A percentile compares a stretch with the other conserved stretches of the same genome.
phyloP scores from a whole-genome alignment of 169 alveolate species.

The Plasmodium sp. region DNA sequence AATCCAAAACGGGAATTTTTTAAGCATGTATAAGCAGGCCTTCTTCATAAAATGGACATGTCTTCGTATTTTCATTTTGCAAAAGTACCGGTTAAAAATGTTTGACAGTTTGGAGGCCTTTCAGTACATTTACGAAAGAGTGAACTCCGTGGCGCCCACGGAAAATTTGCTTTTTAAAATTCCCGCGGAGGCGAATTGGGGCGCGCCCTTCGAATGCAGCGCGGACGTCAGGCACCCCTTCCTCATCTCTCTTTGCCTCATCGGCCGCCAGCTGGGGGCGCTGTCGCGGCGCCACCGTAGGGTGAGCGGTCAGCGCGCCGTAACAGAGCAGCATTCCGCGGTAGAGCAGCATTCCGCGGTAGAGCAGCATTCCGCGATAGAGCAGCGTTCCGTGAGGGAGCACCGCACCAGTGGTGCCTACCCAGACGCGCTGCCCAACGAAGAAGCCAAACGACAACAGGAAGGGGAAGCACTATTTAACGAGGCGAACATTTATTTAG shows the following conservation, averaged over 20 bases:
- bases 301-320: neutral
- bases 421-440: neutral
- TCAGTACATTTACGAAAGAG: constrained; percentile 26
- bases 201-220: neutral
- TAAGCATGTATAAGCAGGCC: constrained; percentile 44
- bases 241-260: neutral
- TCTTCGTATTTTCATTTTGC: constrained; percentile 33
- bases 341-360: neutral
- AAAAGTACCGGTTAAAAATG: constrained; percentile 17
- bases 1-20: constrained; percentile 4
- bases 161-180: constrained; percentile 2
- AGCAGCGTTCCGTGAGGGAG: neutral
- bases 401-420: neutral
- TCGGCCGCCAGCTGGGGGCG: neutral
- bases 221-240: constrained; percentile 1
- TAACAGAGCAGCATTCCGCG: neutral
- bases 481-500: constrained; percentile 8
- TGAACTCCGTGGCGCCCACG: neutral
- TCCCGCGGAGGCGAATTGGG: neutral
- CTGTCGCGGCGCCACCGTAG: neutral
- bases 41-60: constrained; percentile 30
- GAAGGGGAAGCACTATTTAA: neutral
- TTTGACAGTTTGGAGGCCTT: neutral
- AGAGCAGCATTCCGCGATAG: neutral
- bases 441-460: neutral